A percentile compares a stretch with the other conserved stretches of the same genome.
Conservation (phyloP, 495 filamentous ascomycete genomes). For the Podospora appendiculata region DNA sequence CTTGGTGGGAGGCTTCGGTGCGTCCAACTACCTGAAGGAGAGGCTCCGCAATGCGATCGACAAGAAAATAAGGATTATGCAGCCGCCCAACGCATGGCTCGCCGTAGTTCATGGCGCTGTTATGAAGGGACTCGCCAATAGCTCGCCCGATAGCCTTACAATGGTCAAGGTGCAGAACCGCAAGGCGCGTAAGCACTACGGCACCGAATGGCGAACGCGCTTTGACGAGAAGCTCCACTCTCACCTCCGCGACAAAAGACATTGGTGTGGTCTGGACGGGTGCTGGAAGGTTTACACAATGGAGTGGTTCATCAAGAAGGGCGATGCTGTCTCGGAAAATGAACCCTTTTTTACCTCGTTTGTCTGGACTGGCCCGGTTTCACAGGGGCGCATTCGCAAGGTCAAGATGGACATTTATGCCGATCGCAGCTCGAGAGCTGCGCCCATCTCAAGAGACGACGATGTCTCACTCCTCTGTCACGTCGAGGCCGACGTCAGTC, state of each 20-base stretch:
- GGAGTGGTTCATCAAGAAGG: slow-evolving; percentile 25
- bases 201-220: slow-evolving; percentile 16
- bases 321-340: slow-evolving; percentile 24
- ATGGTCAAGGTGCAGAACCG: slow-evolving; percentile 35
- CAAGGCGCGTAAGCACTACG: slow-evolving; percentile 45
- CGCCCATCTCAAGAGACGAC: slow-evolving; percentile 16
- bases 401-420: slow-evolving; percentile 17
- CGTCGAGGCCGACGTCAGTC: slow-evolving; percentile 21
- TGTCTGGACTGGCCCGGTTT: slow-evolving; percentile 14
- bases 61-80: slow-evolving; percentile 42
- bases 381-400: slow-evolving; percentile 14
- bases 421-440: slow-evolving; percentile 14
- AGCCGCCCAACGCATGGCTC: slow-evolving; percentile 53
- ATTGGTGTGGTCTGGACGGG: slow-evolving; percentile 18
- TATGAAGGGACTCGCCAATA: slow-evolving; percentile 36
- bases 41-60: slow-evolving; percentile 36
- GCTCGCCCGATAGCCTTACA: slow-evolving; percentile 26
- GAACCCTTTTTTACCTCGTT: slow-evolving; percentile 17
- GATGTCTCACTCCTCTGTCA: slow-evolving; percentile 17
- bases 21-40: slow-evolving; percentile 56
- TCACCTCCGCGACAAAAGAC: slow-evolving; percentile 13
- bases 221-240: slow-evolving; percentile 28
- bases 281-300: slow-evolving; percentile 18
- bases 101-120: slow-evolving; percentile 36
- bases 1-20: slow-evolving; percentile 68